phyloP scores from a whole-genome alignment of 164 flowering plant species.

The Chloranthus sessilifolius region DNA sequence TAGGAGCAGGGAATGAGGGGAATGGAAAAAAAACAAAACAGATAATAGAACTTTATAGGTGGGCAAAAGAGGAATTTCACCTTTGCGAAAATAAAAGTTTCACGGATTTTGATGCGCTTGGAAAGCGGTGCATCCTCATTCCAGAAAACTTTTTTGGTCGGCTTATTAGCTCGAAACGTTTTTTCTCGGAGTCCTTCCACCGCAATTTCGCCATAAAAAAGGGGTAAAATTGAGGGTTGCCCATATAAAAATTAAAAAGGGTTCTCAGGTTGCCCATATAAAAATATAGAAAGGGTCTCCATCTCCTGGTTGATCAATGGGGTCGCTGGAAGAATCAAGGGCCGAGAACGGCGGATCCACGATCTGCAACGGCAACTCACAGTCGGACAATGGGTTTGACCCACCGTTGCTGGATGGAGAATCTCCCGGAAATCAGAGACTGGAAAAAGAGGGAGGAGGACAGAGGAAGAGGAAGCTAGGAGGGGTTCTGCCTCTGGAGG shows the following conservation, averaged over 20 bases:
- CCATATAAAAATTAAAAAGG: not conserved
- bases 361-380: constrained; percentile 18
- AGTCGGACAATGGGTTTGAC: constrained; percentile 12
- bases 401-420: not conserved
- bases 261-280: not conserved
- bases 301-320: constrained; percentile 18
- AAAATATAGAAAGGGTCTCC: not conserved
- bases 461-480: constrained; percentile 38
- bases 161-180: not conserved
- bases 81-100: too few relatives aligned
- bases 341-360: constrained; percentile 28
- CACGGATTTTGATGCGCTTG: too few relatives aligned
- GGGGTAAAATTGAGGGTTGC: not conserved
- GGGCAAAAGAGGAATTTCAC: too few relatives aligned
- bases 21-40: too few relatives aligned
- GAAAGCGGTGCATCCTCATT: too few relatives aligned
- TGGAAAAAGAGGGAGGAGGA: constrained; percentile 22
- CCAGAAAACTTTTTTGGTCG: too few relatives aligned
- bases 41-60: too few relatives aligned
- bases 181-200: not conserved
- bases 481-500: constrained; percentile 62
- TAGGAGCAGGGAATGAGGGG: too few relatives aligned
- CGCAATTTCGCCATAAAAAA: not conserved
- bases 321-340: constrained; percentile 41
- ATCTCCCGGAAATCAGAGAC: constrained; percentile 10